Evolutionary conservation across 495 filamentous ascomycete species (phyloP), one percentile per base, ranked within the genome.

Genomic region (Podospora pseudoanserina): DNA sequence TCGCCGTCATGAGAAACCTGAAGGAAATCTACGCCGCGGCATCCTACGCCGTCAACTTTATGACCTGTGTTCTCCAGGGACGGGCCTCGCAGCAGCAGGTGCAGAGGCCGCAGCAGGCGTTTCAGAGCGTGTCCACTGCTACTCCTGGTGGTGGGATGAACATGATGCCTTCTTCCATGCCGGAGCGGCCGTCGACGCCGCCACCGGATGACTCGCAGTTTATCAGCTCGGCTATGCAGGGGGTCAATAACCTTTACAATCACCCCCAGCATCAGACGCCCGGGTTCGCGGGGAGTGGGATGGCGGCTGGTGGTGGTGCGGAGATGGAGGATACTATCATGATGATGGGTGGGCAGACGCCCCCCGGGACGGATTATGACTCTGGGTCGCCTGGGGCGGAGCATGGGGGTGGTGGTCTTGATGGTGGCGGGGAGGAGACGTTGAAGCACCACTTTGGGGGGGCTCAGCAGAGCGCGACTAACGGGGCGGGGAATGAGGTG

Each of bases 1-100:
- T 95, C 90, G 85, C 86, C 54, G 92, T 94, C 64, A 87, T 97
- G 78, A 86, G 91, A 72, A 86, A 86, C 60, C 84, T 97, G 16
- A 88, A 91, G 32, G 91, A 94, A 68, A 92, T 89, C 65, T 96
- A 97, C 74, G 87, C 92, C 1, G 91, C 92, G 0, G 93, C 93
- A 32, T 92, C 95, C 76, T 96, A 92, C 72, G 91, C 91, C 20
- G 91, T 88, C 2, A 89, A 89, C 16, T 96, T 97, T 81, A 81
- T 97, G 23, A 58, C n/a, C 18, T 26, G 23, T n/a, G 23, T 58
- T 15, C 55, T 26, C 9, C 55, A 58, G 18, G 39, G 39, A 9
- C 39, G 39, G 6, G 39, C 39, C 9, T 49, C 39, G 39, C 39
- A 49, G 13, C 39, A 49, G 39, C 2, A 15, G 23, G 55, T 26